Evolutionary conservation across 139 green algal genomes (phyloP).

Genomic region (Spirogloea muscicola): DNA sequence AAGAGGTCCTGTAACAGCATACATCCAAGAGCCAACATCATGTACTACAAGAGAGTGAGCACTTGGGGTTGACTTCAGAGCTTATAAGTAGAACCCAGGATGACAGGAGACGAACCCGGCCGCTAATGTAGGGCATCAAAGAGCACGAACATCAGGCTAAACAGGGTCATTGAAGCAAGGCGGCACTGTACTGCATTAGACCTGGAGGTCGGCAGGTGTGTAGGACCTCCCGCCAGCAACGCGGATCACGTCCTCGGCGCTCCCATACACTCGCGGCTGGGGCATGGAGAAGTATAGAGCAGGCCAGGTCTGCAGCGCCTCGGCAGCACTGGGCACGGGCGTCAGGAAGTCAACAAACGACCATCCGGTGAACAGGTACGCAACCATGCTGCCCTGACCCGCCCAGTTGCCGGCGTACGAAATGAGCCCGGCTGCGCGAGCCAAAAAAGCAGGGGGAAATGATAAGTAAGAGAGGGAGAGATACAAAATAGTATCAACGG

Average conservation of each 20-base stretch:
- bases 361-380: conserved; percentile 4
- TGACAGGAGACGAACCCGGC: no score
- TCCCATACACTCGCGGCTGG: neutral
- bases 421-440: neutral
- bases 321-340: neutral
- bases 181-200: no score
- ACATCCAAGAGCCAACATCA: no score
- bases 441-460: no score
- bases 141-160: no score
- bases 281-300: conserved; percentile 10
- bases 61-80: no score
- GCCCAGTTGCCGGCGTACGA: conserved; percentile 13
- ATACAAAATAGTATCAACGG: no score
- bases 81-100: no score
- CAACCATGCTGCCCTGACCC: neutral
- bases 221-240: neutral
- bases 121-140: no score
- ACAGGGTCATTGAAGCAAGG: no score
- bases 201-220: conserved; percentile 3
- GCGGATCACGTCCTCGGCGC: neutral
- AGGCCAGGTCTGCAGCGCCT: neutral
- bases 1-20: conserved; percentile 19
- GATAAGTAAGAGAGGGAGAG: no score
- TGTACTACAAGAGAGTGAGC: no score
- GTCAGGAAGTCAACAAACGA: conserved; percentile 1